Evolutionary conservation across 352 stramenopile genomes (phyloP), one percentile per base, ranked within the genome.

Genomic region (Phytophthora uliginosa): DNA sequence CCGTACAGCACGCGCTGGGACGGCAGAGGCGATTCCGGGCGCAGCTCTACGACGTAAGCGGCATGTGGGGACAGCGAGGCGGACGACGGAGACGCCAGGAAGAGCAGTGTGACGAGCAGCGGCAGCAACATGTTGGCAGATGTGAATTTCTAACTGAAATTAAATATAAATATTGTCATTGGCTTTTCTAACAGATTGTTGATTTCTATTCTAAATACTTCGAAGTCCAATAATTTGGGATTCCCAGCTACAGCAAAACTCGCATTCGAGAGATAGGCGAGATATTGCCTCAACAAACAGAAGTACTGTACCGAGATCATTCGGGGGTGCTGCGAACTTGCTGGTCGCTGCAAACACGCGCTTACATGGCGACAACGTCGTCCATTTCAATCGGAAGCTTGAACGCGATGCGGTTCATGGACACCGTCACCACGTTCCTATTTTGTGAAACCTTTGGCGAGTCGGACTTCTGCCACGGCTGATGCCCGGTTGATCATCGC

Each of bases 381-480:
- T 80, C 61, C 53, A 82, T 82, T 22, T 72, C 78, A 58, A 92
- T 88, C 8, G 84, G 84, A 20, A 88, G 77, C 66, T 88, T 89
- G 77, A 91, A 92, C 47, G 83, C 77, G 45, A 92, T 84, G 15
- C 84, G 82, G 62, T 89, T 90, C 80, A 92, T 88, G 31, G 80
- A 79, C 26, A 88, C 69, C 7, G 84, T 89, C 26, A 84, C 76
- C 80, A 92, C 90, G 66, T 88, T 84, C 63, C 71, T 63, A 71
- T 86, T 92, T 88, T 42, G 80, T 85, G 58, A 92, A 92, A 36
- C 86, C 88, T 45, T 80, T 81, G 1, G 80, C 84, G 45, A 31
- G 28, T 31, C 28, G 6, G 6, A 31, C 7, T 31, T 31, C 28
- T 31, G 24, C 24, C 24, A 26, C 24, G 24, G 24, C 24, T 26